Evolutionary conservation across 2,329 filamentous ascomycete genomes (phyloP), one percentile per base, ranked within the genome.

Genomic region (Monosporascus sp.): DNA sequence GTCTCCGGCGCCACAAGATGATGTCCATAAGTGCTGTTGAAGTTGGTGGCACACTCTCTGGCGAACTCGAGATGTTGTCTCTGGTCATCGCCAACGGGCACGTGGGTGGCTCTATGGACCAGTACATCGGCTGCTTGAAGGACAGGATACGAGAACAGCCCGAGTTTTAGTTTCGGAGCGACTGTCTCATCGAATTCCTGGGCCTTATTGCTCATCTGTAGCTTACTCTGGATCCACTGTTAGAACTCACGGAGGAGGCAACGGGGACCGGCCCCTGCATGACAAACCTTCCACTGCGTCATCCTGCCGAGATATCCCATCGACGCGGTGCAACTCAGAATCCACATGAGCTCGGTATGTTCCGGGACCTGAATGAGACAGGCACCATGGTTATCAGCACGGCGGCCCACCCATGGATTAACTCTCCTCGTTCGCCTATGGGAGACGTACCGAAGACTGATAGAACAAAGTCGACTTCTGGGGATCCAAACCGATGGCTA

Each of bases 61-160:
- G 92, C 85, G 68, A 97, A 96, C 68, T 99, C 94, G 22, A 99
- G 82, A 71, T 99, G 94, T 64, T 99, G 94, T 52, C 78, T 79
- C 72, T 99, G 94, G 69, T 99, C 94, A 61, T 95, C 89, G n/a
- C 94, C 94, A 2, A 99, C 93, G 11, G 94, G 94, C 24, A 99
- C 93, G 72, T 97, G 90, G 1, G 93, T 97, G 56, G 93, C 88
- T 83, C 86, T 78, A 67, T 97, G 92, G 7, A 97, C 81, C 38
- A 97, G 79, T 48, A 99, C 89, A 71, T 99, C 94, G 44, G 94
- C 94, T 20, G 94, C 93, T 72, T 97, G 92, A 1, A 99, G 81
- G 38, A 99, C 91, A 2, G 94, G 94, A 68, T 99, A 99, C 7
- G 92, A 95, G 68, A 97, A 96, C 4, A 99, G 78, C 17, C 94